Evolutionary conservation across 2,329 filamentous ascomycete species (phyloP).

Genomic region (Didymella keratinophila): DNA sequence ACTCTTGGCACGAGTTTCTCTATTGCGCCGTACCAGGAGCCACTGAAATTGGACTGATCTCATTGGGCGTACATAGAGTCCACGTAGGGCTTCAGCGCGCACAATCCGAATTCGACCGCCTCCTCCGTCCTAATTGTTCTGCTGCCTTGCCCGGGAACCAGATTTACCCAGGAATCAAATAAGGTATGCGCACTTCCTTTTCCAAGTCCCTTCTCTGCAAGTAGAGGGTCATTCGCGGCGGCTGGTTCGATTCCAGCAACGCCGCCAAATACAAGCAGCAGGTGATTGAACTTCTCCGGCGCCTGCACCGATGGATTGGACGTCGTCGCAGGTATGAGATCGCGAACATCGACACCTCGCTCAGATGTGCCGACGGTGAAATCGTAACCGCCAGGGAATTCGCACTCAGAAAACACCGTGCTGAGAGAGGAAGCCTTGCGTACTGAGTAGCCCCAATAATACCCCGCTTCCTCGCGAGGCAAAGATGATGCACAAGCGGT

Average conservation of each 20-base stretch:
- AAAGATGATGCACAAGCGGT: conserved; percentile 71
- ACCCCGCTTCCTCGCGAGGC: conserved; percentile 78
- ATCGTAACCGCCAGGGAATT: conserved; percentile 81
- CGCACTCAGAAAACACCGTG: conserved; percentile 77
- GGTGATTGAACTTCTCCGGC: conserved; percentile 67
- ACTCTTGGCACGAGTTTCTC: no score
- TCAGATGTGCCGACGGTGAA: conserved; percentile 85
- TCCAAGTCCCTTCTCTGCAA: conserved; percentile 68
- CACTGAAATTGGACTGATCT: no score
- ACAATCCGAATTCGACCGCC: conserved; percentile 78
- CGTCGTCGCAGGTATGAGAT: conserved; percentile 38
- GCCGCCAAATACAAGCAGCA: conserved; percentile 82
- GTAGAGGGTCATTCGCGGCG: conserved; percentile 66
- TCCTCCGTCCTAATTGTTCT: conserved; percentile 85
- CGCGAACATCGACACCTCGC: conserved; percentile 64
- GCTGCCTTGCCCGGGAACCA: conserved; percentile 81
- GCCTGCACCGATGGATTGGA: conserved; percentile 30
- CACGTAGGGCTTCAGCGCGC: conserved; percentile 64
- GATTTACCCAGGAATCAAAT: conserved; percentile 86
- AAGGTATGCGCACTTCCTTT: conserved; percentile 71
- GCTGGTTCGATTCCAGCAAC: conserved; percentile 81
- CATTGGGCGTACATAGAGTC: conserved; percentile 32
- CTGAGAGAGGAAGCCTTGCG: conserved; percentile 72
- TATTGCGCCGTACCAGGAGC: no score
- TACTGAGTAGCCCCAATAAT: conserved; percentile 85